Evolutionary conservation across 2,329 filamentous ascomycete genomes (phyloP), one percentile per base, ranked within the genome.

Genomic region (Chrysosporium keratinophilum): DNA sequence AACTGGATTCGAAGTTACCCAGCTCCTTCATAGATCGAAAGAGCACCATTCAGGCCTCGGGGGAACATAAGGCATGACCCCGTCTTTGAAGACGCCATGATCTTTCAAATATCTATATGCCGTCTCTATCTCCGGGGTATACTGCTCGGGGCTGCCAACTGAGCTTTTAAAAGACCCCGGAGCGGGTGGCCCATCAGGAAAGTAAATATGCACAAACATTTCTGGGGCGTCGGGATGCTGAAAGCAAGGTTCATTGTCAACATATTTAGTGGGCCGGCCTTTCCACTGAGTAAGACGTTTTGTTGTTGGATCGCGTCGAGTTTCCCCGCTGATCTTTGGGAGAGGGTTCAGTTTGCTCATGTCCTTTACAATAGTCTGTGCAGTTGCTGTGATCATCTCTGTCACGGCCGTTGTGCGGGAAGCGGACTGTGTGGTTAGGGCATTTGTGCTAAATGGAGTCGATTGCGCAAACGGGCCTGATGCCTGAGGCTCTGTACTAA

Each of bases 1-100:
- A n/a, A 37, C 3, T 12, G 11, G 10, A 37, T 37, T 3, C n/a
- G n/a, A 12, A 9, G 11, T 12, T n/a, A 5, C 11, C 3, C 35
- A 37, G 6, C 20, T 5, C n/a, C 35, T 14, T 49, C 14, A 54
- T 15, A 91, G 83, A 64, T 88, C 81, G 79, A 85, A 91, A 28
- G 73, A 69, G 59, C 82, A 83, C 75, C 83, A 91, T 63, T 91
- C 88, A 57, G 81, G 76, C 68, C 83, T 83, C 0, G 90, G 90
- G 17, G 90, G 87, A 44, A 88, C 71, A 61, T 85, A 77, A 0
- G 90, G 90, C 72, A 95, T 85, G 5, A 82, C 62, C 0, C 83
- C 84, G 35, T 81, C 81, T 41, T 78, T 76, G 67, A 95, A 95
- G 33, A 67, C 69, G 0, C 87, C 87, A 17, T 79, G 79, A 58